phyloP scores from a whole-genome alignment of 164 flowering plant genomes.

The Magnolia officinalis region DNA sequence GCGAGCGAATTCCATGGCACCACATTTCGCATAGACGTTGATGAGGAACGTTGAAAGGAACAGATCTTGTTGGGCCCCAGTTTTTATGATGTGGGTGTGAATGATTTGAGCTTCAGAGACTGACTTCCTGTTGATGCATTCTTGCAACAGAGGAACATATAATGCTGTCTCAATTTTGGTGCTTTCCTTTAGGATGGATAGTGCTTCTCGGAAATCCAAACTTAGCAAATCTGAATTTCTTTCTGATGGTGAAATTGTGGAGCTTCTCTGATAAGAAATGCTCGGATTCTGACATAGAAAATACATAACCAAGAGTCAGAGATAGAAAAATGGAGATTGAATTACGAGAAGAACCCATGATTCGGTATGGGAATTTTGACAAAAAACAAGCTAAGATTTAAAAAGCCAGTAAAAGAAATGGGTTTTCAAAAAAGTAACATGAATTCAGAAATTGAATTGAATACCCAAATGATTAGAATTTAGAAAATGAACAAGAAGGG shows the following conservation, averaged over 20 bases:
- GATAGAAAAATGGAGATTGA: background rate
- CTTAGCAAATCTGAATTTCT: slow-evolving; percentile 25
- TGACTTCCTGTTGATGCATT: slow-evolving; percentile 47
- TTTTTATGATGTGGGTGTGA: slow-evolving; percentile 66
- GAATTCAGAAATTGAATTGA: background rate
- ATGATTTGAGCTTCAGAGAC: slow-evolving; percentile 36
- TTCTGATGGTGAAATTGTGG: slow-evolving; percentile 19
- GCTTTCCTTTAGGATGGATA: slow-evolving; percentile 36
- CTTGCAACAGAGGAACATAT: slow-evolving; percentile 60
- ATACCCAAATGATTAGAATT: background rate
- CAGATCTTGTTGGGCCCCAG: slow-evolving; percentile 46
- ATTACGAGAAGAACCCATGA: background rate
- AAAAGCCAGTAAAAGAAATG: background rate
- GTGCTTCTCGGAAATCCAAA: slow-evolving; percentile 49
- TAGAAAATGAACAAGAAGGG: background rate
- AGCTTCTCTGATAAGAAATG: slow-evolving; percentile 35
- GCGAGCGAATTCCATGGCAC: slow-evolving; percentile 51
- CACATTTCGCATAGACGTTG: slow-evolving; percentile 74
- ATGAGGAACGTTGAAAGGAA: slow-evolving; percentile 52
- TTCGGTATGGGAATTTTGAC: background rate
- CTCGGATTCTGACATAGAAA: slow-evolving; percentile 24
- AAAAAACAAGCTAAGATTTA: background rate
- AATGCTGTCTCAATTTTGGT: slow-evolving; percentile 28
- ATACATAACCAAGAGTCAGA: background rate
- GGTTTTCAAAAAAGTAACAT: background rate